Evolutionary conservation across 441 rosid species (phyloP).

Genomic region (Biscutella auriculata): DNA sequence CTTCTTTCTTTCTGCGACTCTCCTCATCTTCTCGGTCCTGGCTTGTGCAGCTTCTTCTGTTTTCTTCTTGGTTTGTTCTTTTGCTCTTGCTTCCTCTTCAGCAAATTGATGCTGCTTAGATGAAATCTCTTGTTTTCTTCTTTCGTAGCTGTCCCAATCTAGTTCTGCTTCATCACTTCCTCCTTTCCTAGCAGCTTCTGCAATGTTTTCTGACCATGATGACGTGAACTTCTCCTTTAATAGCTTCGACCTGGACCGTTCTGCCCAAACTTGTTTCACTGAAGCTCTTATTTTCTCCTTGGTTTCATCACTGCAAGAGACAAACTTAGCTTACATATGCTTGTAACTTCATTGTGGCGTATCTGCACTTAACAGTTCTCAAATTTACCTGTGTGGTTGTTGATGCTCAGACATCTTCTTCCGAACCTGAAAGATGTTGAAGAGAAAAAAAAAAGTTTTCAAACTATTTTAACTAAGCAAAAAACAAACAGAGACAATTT

Average conservation of each 20-base stretch:
- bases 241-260: constrained; percentile 41
- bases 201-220: constrained; percentile 48
- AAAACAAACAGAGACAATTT: neutral
- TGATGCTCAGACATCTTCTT: constrained; percentile 61
- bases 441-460: neutral
- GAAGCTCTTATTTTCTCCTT: constrained; percentile 63
- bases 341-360: neutral
- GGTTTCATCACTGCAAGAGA: constrained; percentile 49
- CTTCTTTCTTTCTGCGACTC: constrained; percentile 35
- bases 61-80: constrained; percentile 34
- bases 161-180: constrained; percentile 41
- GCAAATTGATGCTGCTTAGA: constrained; percentile 31
- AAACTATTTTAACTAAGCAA: neutral
- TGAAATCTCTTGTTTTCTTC: constrained; percentile 36
- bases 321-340: neutral
- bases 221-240: constrained; percentile 36
- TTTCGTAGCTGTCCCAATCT: constrained; percentile 69
- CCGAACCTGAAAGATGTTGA: constrained; percentile 44
- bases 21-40: constrained; percentile 42
- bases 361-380: neutral
- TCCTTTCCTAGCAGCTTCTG: constrained; percentile 66
- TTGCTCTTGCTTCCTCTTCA: constrained; percentile 36
- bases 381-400: constrained; percentile 48
- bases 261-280: constrained; percentile 41
- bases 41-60: constrained; percentile 33